Conservation (phyloP, 225 moss, liverwort and hornwort species). For the Polytrichum formosum region DNA sequence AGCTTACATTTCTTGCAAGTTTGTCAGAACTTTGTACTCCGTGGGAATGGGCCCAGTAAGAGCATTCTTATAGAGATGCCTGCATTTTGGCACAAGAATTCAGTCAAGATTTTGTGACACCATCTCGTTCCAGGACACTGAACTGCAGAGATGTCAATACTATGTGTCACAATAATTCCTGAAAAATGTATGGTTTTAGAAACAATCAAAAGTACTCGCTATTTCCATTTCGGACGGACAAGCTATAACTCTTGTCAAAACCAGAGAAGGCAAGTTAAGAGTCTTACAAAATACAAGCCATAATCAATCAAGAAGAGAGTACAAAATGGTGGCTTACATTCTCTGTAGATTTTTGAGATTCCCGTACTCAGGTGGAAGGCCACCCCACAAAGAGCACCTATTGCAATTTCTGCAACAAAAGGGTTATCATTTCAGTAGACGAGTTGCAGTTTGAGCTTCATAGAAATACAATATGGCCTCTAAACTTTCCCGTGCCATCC, state of each 20-base stretch:
- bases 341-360: constrained; percentile 35
- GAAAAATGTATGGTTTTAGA: too few relatives aligned
- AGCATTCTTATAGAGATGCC: constrained; percentile 32
- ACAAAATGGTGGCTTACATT: constrained; percentile 15
- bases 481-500: not conserved
- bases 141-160: not conserved
- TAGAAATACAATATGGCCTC: too few relatives aligned
- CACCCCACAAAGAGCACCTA: constrained; percentile 39
- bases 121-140: not conserved
- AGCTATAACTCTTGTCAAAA: too few relatives aligned
- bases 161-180: not conserved
- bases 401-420: constrained; percentile 34
- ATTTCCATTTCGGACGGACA: too few relatives aligned
- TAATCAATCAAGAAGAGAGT: not conserved
- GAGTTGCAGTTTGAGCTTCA: too few relatives aligned
- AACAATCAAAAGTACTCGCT: too few relatives aligned
- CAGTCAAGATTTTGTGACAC: not conserved
- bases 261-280: too few relatives aligned
- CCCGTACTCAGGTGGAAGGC: constrained; percentile 42
- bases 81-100: constrained; percentile 4
- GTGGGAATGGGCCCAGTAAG: constrained; percentile 39
- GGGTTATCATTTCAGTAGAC: too few relatives aligned
- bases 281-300: not conserved
- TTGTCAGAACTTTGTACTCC: constrained; percentile 25
- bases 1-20: constrained; percentile 32